Evolutionary conservation across 495 filamentous ascomycete genomes (phyloP), one percentile per base, ranked within the genome.

Genomic region (Aspergillus carlsbadensis): DNA sequence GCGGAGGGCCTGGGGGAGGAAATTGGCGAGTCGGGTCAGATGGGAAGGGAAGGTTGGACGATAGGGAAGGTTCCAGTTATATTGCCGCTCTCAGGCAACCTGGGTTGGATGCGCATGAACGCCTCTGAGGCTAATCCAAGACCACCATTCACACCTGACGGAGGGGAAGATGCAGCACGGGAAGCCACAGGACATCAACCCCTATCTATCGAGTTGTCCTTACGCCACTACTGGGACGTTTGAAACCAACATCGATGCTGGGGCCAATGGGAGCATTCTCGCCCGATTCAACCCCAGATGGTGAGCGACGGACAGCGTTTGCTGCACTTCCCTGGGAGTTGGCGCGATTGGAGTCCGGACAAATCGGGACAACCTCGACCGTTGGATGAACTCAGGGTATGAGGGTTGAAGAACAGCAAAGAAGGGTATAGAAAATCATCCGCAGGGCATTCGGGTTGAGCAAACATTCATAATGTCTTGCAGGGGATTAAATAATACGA

Each of bases 111-210:
- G 15, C 31, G 40, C 37, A 41, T 47, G 51, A 41, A 36, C 35
- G 26, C 22, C 46, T 15, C 21, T 26, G 24, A 48, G 48, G 42
- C 26, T n/a, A 56, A 56, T 20, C 39, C 20, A 41, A 42, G 52
- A 17, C 18, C 34, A 33, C 46, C 47, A 53, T 52, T 37, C 22
- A 50, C 53, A 58, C 51, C 39, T 58, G 22, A 46, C 47, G 52
- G 22, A 51, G 11, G 52, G 37, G 60, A 52, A 45, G 51, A 62
- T 64, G 69, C 69, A 70, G 65, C 64, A 60, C 69, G 70, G 72
- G 57, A 72, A 70, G 65, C 57, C 59, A 72, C 70, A 73, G 64
- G 52, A 47, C 58, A 56, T 56, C 56, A 26, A 65, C 60, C 63
- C 59, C 63, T 62, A 65, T 65, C 63, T 60, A 66, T 61, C 66